These are phyloP conservation scores for Trametes elegans DNA, from an alignment of 768 basidiomycete genomes.

Conservation along the genomic window DNA sequence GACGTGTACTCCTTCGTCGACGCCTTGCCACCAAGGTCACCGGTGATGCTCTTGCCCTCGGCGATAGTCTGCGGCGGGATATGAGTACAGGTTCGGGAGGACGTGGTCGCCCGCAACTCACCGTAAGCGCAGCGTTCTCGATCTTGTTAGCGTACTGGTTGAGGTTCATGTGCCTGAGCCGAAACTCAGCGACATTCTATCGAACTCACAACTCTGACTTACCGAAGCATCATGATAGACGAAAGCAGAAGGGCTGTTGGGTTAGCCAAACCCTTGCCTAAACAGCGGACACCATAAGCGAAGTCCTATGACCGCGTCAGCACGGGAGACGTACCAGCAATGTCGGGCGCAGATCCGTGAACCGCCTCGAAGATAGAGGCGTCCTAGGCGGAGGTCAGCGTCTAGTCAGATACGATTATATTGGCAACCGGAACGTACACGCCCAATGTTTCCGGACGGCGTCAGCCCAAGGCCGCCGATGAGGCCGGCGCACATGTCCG, in stretches of 20 bases:
- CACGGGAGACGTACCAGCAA: conserved; percentile 64
- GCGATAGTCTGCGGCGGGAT: conserved; percentile 76
- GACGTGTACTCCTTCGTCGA: conserved; percentile 86
- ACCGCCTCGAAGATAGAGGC: conserved; percentile 99
- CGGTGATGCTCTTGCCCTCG: conserved; percentile 92
- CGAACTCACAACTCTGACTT: conserved; percentile 28
- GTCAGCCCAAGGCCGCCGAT: conserved; percentile 98
- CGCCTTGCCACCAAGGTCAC: conserved; percentile 93
- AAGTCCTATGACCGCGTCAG: neutral
- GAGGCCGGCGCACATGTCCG: conserved; percentile 92
- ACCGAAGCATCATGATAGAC: conserved; percentile 98
- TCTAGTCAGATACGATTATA: neutral
- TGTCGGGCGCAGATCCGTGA: conserved; percentile 99
- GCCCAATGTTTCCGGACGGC: conserved; percentile 96
- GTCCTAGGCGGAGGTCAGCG: conserved; percentile 52
- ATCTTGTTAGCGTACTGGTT: conserved; percentile 82
- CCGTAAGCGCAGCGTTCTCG: conserved; percentile 85
- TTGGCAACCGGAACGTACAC: conserved; percentile 45
- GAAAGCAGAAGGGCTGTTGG: conserved; percentile 98
- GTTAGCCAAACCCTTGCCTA: conserved; percentile 92
- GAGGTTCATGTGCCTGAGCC: conserved; percentile 85
- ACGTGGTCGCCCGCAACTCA: conserved; percentile 41
- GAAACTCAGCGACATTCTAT: conserved; percentile 26
- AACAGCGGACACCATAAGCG: conserved; percentile 6
- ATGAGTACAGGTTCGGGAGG: neutral